Conservation (phyloP, 768 basidiomycete species). For the Hydnum rufescens region DNA sequence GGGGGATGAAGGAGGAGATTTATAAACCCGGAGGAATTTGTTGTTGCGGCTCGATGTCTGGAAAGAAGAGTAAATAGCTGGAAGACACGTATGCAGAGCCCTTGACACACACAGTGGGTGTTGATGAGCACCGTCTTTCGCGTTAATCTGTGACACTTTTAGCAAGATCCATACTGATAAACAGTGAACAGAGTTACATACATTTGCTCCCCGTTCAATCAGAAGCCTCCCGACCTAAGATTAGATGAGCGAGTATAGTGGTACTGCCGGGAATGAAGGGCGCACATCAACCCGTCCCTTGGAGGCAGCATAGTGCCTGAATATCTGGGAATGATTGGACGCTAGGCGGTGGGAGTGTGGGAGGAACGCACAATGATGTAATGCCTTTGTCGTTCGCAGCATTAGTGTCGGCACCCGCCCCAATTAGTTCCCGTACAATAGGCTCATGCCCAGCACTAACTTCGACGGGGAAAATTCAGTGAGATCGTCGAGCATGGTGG, state of each 20-base stretch:
- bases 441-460: constrained; percentile 68
- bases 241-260: constrained; percentile 11
- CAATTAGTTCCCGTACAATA: constrained; percentile 54
- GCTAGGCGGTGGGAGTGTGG: constrained; percentile 28
- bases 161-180: constrained; percentile 12
- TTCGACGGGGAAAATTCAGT: constrained; percentile 16
- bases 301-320: constrained; percentile 82
- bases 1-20: constrained; percentile 69
- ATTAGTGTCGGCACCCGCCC: constrained; percentile 68
- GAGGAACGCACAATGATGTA: constrained; percentile 48
- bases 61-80: constrained; percentile 2
- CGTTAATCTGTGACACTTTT: constrained; percentile 59
- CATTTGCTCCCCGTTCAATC: constrained; percentile 78
- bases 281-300: constrained; percentile 68
- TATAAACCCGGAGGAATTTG: constrained; percentile 80
- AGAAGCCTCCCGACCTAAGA: constrained; percentile 68
- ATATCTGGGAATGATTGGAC: constrained; percentile 16
- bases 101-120: constrained; percentile 49
- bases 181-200: constrained; percentile 28
- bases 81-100: not conserved
- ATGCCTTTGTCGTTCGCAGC: constrained; percentile 64
- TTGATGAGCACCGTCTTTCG: constrained; percentile 84
- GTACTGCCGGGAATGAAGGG: constrained; percentile 8
- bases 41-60: constrained; percentile 92
- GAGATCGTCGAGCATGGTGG: not conserved